Conservation (phyloP, 2,329 filamentous ascomycete species). For the Alternaria ventricosa region DNA sequence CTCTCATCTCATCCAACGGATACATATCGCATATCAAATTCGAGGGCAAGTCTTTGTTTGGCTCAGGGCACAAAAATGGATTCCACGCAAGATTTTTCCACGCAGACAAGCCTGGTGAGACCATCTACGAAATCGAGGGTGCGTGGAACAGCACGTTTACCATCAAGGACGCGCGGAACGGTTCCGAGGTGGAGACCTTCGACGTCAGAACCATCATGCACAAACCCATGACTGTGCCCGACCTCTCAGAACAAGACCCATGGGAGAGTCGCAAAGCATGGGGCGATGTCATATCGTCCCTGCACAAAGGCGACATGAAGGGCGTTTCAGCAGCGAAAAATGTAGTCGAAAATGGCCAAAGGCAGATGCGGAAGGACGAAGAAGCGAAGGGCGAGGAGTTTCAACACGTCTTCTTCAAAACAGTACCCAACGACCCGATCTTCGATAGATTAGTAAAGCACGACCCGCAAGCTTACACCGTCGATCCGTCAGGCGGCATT, state of each 20-base stretch:
- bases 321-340: conserved; percentile 40
- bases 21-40: conserved; percentile 54
- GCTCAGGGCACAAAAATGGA: conserved; percentile 52
- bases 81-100: conserved; percentile 50
- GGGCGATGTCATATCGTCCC: conserved; percentile 48
- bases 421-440: conserved; percentile 32
- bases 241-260: conserved; percentile 50
- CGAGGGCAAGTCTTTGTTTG: conserved; percentile 51
- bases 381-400: conserved; percentile 46
- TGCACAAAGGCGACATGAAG: conserved; percentile 53
- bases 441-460: conserved; percentile 33
- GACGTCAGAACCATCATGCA: conserved; percentile 33
- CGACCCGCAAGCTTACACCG: conserved; percentile 27
- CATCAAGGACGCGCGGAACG: conserved; percentile 44
- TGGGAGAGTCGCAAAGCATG: conserved; percentile 56
- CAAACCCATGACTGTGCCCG: conserved; percentile 29
- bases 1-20: conserved; percentile 51
- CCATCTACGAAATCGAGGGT: conserved; percentile 50
- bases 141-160: conserved; percentile 52
- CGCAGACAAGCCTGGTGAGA: conserved; percentile 37
- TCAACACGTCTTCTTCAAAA: conserved; percentile 51
- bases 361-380: conserved; percentile 51
- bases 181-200: conserved; percentile 47
- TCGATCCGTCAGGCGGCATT: conserved; percentile 35
- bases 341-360: conserved; percentile 47